A percentile compares a stretch with the other conserved stretches of the same genome.
Conservation (phyloP, 768 basidiomycete species). For the Cantharellus cinnabarinus region DNA sequence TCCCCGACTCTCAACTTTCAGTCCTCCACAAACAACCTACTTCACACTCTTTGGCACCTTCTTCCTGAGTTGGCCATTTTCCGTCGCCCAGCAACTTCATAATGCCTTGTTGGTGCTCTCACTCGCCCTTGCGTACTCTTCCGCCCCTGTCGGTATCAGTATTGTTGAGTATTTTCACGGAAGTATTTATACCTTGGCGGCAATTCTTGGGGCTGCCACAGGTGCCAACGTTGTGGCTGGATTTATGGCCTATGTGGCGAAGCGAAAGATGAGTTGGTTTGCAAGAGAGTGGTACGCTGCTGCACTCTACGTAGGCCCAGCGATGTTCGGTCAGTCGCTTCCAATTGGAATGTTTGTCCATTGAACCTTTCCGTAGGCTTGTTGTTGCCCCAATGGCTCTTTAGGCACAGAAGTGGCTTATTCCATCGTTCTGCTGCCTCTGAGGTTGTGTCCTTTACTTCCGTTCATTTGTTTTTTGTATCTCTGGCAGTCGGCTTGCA, state of each 20-base stretch:
- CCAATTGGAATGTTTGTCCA: neutral
- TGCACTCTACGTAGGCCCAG: conserved; percentile 53
- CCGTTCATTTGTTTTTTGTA: conserved; percentile 34
- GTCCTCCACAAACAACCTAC: conserved; percentile 21
- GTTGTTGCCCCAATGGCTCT: no score
- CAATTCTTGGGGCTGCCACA: conserved; percentile 35
- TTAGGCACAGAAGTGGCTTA: neutral
- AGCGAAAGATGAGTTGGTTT: conserved; percentile 76
- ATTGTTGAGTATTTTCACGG: conserved; percentile 4
- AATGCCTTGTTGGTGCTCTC: conserved; percentile 24
- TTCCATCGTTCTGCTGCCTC: conserved; percentile 10
- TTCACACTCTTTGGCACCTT: conserved; percentile 50
- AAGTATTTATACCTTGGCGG: conserved; percentile 24
- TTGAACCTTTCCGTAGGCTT: neutral
- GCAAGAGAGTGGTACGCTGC: conserved; percentile 41
- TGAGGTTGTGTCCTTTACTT: conserved; percentile 43
- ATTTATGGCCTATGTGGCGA: conserved; percentile 38
- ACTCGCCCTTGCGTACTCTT: conserved; percentile 22
- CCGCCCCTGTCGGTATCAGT: neutral
- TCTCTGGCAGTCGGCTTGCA: conserved; percentile 39
- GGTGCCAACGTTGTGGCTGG: conserved; percentile 53
- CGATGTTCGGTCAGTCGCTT: conserved; percentile 37
- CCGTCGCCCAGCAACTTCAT: conserved; percentile 48
- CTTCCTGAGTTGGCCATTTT: conserved; percentile 47
- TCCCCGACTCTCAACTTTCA: conserved; percentile 31